Evolutionary conservation across 306 rosid genomes (phyloP).

Genomic region (Cucurbita argyrosperma): DNA sequence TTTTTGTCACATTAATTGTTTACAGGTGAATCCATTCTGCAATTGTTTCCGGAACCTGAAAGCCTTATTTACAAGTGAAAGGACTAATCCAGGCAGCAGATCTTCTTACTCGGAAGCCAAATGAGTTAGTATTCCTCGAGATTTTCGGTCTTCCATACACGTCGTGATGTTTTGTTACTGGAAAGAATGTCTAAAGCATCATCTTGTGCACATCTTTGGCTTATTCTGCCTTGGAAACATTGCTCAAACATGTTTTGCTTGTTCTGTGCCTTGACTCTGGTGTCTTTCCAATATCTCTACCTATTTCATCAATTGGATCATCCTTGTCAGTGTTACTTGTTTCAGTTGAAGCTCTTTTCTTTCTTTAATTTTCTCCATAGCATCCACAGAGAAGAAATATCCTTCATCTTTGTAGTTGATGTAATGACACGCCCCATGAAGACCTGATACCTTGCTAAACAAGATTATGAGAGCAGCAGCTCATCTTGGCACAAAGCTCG

Average conservation of each 20-base stretch:
- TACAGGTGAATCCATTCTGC: not conserved
- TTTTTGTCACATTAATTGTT: not conserved
- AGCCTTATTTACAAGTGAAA: not conserved
- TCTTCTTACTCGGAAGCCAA: not conserved
- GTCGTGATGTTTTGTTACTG: not conserved
- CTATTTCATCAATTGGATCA: not conserved
- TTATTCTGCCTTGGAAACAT: not conserved
- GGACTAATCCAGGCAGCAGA: constrained; percentile 5
- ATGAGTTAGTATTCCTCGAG: not conserved
- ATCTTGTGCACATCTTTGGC: not conserved
- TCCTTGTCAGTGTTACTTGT: not conserved
- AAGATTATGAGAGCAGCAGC: not conserved
- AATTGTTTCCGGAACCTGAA: not conserved
- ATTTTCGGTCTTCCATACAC: not conserved
- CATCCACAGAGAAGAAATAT: not conserved
- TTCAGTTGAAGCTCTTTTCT: not conserved
- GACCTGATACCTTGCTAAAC: too few relatives aligned
- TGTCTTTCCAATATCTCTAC: not conserved
- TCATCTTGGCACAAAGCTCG: too few relatives aligned
- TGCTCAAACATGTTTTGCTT: not conserved
- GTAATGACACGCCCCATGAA: too few relatives aligned
- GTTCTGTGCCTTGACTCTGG: not conserved
- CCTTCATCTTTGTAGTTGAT: not conserved
- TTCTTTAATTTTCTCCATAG: not conserved
- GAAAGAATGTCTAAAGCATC: not conserved